Evolutionary conservation across 768 basidiomycete species (phyloP).

Genomic region (Pleurotus eryngii): DNA sequence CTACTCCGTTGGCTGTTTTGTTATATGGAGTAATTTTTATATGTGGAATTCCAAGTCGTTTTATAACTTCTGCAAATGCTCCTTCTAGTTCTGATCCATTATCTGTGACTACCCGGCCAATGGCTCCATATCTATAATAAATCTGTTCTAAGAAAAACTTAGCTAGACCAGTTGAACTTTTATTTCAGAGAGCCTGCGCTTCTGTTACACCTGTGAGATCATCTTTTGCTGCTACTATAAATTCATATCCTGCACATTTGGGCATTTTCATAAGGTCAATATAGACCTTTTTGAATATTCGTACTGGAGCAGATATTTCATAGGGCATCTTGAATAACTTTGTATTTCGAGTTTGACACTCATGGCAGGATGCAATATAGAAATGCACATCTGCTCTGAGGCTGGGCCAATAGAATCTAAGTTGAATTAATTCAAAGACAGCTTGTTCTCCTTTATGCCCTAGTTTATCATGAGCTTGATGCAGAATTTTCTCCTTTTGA

Average conservation of each 20-base stretch:
- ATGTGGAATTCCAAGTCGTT: no score
- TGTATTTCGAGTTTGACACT: conserved; percentile 18
- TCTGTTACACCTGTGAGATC: conserved; percentile 25
- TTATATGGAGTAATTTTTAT: no score
- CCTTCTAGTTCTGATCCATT: no score
- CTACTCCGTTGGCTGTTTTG: no score
- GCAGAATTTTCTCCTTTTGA: no score
- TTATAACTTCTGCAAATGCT: no score
- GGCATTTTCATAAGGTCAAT: conserved; percentile 28
- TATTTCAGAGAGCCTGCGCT: conserved; percentile 19
- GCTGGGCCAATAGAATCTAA: conserved; percentile 16
- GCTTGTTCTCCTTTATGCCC: no score
- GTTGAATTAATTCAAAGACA: no score
- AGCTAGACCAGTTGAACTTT: conserved; percentile 13
- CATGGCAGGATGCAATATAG: conserved; percentile 20
- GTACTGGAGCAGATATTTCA: not conserved
- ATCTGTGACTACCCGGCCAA: no score
- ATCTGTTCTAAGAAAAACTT: conserved; percentile 18
- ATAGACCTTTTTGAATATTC: conserved; percentile 18
- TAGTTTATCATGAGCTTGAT: no score
- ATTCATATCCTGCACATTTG: conserved; percentile 11
- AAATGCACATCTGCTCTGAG: conserved; percentile 17
- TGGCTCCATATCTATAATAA: no score
- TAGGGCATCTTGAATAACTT: conserved; percentile 14
- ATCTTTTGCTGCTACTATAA: conserved; percentile 24